A percentile compares a stretch with the other conserved stretches of the same genome.
These are phyloP conservation scores for Microthlaspi erraticum DNA, from an alignment of 345 rosid species.

Conservation along the genomic window DNA sequence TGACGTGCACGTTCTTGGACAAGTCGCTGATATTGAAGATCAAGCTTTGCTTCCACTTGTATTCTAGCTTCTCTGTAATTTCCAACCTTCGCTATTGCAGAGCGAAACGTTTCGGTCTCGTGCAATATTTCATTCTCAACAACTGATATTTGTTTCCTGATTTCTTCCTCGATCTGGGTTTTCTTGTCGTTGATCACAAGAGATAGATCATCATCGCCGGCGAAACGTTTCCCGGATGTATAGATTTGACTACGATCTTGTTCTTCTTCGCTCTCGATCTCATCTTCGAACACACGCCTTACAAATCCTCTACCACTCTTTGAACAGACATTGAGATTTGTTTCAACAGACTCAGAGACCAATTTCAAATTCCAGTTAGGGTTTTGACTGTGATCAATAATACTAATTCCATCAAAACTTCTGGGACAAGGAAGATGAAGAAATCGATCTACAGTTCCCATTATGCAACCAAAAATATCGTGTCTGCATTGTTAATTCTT, in stretches of 20 bases:
- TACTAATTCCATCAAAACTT: slow-evolving; percentile 54
- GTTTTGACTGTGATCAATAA: neutral
- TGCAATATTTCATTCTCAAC: slow-evolving; percentile 61
- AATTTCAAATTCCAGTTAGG: slow-evolving; percentile 8
- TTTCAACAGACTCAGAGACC: slow-evolving; percentile 60
- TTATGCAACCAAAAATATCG: neutral
- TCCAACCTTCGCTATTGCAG: slow-evolving; percentile 61
- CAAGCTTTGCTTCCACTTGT: slow-evolving; percentile 74
- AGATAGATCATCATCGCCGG: slow-evolving; percentile 50
- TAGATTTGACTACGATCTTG: slow-evolving; percentile 25
- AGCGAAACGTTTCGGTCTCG: slow-evolving; percentile 54
- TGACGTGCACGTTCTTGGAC: slow-evolving; percentile 67
- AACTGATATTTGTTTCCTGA: slow-evolving; percentile 62
- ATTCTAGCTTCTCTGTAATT: slow-evolving; percentile 66
- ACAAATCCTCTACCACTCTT: slow-evolving; percentile 40
- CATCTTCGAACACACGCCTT: slow-evolving; percentile 66
- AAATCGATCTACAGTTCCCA: slow-evolving; percentile 48
- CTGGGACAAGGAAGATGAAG: slow-evolving; percentile 62
- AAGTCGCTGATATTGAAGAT: slow-evolving; percentile 78
- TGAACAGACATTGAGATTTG: slow-evolving; percentile 54
- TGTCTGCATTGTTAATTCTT: no score
- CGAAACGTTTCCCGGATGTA: neutral
- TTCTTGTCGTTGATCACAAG: slow-evolving; percentile 26
- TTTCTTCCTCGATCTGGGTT: slow-evolving; percentile 60
- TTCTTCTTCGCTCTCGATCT: slow-evolving; percentile 40